phyloP scores from a whole-genome alignment of 495 filamentous ascomycete genomes.

The Xylaria cubensis region DNA sequence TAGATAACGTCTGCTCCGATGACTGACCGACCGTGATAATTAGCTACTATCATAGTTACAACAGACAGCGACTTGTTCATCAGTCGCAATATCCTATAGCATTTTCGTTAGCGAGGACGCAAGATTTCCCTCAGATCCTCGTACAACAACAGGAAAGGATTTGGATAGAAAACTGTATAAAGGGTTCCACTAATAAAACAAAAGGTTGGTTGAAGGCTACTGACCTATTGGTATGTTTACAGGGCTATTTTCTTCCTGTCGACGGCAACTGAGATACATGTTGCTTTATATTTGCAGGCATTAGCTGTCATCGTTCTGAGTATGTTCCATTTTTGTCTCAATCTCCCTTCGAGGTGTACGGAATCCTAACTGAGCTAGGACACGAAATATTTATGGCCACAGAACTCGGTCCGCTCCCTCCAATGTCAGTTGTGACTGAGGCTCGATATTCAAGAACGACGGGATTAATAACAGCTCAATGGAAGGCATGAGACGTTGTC shows the following conservation, averaged over 20 bases:
- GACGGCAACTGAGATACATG: neutral
- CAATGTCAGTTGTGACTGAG: conserved; percentile 47
- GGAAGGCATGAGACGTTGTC: conserved; percentile 53
- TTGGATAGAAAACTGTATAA: neutral
- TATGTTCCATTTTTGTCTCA: neutral
- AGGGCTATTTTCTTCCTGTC: neutral
- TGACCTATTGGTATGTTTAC: neutral
- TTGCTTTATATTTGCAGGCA: neutral
- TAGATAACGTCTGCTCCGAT: neutral
- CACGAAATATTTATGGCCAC: conserved; percentile 40
- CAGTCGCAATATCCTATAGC: neutral
- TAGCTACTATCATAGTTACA: neutral
- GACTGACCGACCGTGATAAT: too few relatives aligned
- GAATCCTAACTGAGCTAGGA: conserved; percentile 58
- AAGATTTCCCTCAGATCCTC: neutral
- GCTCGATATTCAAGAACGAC: conserved; percentile 53
- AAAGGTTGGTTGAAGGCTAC: neutral
- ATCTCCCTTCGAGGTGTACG: neutral
- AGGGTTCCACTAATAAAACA: neutral
- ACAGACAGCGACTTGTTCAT: neutral
- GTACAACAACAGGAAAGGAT: neutral
- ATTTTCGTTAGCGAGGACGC: neutral
- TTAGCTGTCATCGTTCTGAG: neutral
- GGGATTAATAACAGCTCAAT: conserved; percentile 53
- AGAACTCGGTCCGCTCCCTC: conserved; percentile 54